These are phyloP conservation scores for Lineolata rhizophorae DNA, from an alignment of 495 filamentous ascomycete genomes.

Conservation along the genomic window DNA sequence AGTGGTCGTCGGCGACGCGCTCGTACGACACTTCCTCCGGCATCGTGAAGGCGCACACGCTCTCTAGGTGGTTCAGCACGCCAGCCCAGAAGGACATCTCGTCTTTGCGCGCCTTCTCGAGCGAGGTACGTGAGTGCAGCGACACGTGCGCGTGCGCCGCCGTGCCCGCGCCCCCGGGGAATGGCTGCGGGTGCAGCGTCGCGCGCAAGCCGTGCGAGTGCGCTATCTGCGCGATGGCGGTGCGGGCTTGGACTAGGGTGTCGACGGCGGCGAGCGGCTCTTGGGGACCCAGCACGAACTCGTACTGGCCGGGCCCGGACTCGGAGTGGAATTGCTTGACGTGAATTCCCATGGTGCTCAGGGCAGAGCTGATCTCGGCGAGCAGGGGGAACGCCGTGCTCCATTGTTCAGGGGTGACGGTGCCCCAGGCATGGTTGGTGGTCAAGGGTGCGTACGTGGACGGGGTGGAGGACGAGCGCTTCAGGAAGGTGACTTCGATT, in stretches of 20 bases:
- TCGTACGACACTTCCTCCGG: slow-evolving; percentile 36
- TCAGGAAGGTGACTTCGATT: slow-evolving; percentile 57
- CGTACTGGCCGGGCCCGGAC: slow-evolving; percentile 53
- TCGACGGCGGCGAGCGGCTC: slow-evolving; percentile 50
- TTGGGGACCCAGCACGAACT: slow-evolving; percentile 48
- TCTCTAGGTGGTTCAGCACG: slow-evolving; percentile 36
- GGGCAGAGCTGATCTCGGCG: slow-evolving; percentile 35
- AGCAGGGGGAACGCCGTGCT: slow-evolving; percentile 32
- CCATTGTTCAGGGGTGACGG: slow-evolving; percentile 29
- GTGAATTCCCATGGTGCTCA: slow-evolving; percentile 38
- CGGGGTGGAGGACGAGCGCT: slow-evolving; percentile 10
- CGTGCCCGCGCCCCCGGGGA: slow-evolving; percentile 35
- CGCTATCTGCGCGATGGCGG: slow-evolving; percentile 38
- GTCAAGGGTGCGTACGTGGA: slow-evolving; percentile 14
- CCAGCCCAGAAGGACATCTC: slow-evolving; percentile 41
- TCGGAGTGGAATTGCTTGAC: slow-evolving; percentile 64
- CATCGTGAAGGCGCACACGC: slow-evolving; percentile 45
- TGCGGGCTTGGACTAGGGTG: slow-evolving; percentile 45
- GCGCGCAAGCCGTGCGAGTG: slow-evolving; percentile 38
- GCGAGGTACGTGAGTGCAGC: slow-evolving; percentile 18
- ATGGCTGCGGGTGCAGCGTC: slow-evolving; percentile 60
- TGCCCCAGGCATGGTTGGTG: slow-evolving; percentile 40
- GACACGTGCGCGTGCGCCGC: slow-evolving; percentile 50
- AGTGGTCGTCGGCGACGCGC: slow-evolving; percentile 39
- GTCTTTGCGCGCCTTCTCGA: slow-evolving; percentile 13